Evolutionary conservation across 2,329 filamentous ascomycete species (phyloP), one percentile per base, ranked within the genome.

Genomic region (Aspergillus hortae): DNA sequence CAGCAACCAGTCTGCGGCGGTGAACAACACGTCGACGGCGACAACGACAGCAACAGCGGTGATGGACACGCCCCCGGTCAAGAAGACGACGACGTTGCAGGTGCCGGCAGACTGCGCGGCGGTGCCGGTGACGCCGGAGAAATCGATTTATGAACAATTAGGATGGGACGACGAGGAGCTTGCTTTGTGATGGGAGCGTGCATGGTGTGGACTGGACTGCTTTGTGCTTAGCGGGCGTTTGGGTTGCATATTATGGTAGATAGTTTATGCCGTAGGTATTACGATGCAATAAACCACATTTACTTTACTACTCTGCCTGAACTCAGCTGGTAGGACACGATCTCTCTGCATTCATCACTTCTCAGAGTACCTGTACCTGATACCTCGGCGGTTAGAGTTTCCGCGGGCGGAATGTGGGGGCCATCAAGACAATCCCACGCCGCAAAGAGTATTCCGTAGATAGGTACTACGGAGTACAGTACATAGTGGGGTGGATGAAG

Each of bases 161-260:
- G 74, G 74, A 47, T 77, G 74, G 74, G 69, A 74, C 54, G 70
- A 74, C 54, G 70, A 73, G 51, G 69, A 74, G 50, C 49, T 60
- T 53, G 53, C 46, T 32, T 49, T 56, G 48, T 59, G 49, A 53
- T 76, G 73, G 73, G 67, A 72, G 55, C 67, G 74, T 56, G 68
- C 27, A 73, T 51, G 69, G 72, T 50, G 45, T 54, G 51, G 9
- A 30, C 27, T 23, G 46, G 45, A 32, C 49, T 54, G 35, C 14
- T n/a, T n/a, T 17, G 42, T 56, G 45, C 49, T 52, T 53, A 56
- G 52, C 54, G 52, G 52, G 52, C 42, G 49, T 56, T 53, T 30
- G 6, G 27, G 27, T 30, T 10, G 3, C 27, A 30, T 30, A 2
- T 11, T 30, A 30, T 30, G 27, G 7, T 38, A 38, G 35, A 38